A percentile compares a stretch with the other conserved stretches of the same genome.
Conservation (phyloP, 371 early-diverging fungal genomes). For the Mortierella sp. region DNA sequence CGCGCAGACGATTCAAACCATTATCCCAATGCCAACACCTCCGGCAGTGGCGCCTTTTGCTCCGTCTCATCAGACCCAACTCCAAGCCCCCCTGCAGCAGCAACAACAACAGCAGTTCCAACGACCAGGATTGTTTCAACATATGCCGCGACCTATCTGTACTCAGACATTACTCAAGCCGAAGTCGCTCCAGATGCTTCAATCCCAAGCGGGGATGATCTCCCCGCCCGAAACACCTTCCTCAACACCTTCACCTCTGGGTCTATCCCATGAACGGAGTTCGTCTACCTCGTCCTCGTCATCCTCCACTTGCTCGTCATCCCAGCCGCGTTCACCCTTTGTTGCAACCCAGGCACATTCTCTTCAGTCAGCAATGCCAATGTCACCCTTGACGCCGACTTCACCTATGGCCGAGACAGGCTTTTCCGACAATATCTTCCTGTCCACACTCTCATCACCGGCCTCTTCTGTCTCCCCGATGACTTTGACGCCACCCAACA, state of each 20-base stretch:
- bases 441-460: conserved; percentile 7
- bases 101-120: conserved; percentile 15
- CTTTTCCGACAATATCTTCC: background rate
- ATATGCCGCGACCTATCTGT: conserved; percentile 4
- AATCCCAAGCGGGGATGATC: conserved; percentile 13
- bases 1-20: conserved; percentile 17
- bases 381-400: conserved; percentile 34
- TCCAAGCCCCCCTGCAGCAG: conserved; percentile 3
- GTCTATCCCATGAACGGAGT: conserved; percentile 4
- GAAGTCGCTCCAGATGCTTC: conserved; percentile 5
- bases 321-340: conserved; percentile 3
- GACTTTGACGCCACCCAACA: background rate
- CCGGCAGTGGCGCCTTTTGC: background rate
- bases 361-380: background rate
- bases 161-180: conserved; percentile 6
- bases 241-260: conserved; percentile 34
- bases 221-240: conserved; percentile 52
- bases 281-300: background rate
- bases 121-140: background rate
- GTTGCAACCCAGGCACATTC: background rate
- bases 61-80: background rate
- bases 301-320: background rate
- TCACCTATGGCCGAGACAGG: conserved; percentile 10
- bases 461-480: conserved; percentile 1
- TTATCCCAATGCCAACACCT: conserved; percentile 19